Conservation (phyloP, 345 rosid genomes). For the Eucalyptus cloeziana region DNA sequence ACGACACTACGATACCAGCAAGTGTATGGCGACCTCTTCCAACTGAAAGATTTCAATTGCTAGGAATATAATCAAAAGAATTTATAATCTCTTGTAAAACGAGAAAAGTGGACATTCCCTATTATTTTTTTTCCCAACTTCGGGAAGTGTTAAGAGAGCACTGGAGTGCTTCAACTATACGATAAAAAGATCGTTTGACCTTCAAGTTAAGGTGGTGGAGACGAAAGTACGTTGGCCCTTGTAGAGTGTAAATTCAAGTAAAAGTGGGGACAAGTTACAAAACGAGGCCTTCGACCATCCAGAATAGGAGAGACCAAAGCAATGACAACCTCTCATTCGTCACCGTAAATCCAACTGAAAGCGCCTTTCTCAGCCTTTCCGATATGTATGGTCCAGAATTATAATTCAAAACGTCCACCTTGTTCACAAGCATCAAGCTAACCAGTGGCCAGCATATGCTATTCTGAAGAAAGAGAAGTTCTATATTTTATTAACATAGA, state of each 20-base stretch:
- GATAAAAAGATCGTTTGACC: not conserved
- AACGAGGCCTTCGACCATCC: not conserved
- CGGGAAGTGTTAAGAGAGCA: not conserved
- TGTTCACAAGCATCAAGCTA: not conserved
- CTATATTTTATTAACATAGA: not conserved
- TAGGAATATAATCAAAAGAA: not conserved
- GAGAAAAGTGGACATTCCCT: not conserved
- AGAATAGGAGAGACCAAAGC: not conserved
- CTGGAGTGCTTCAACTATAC: not conserved
- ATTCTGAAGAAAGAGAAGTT: not conserved
- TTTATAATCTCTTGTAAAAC: not conserved
- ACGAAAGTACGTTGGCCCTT: not conserved
- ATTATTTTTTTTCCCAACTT: not conserved
- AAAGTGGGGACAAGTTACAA: not conserved
- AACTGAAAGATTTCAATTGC: not conserved
- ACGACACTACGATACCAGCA: not conserved
- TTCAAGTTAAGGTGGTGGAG: not conserved
- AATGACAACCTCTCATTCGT: not conserved
- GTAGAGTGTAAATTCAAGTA: not conserved
- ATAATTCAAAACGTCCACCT: not conserved
- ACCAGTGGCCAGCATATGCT: not conserved
- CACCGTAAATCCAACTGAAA: not conserved
- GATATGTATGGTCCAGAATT: not conserved
- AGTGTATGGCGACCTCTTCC: not conserved
- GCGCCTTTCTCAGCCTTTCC: not conserved